Percentiles rank a stretch among this genome's conserved stretches.
Conservation (phyloP, 805 yeast genomes). For the Candida glaebosa region DNA sequence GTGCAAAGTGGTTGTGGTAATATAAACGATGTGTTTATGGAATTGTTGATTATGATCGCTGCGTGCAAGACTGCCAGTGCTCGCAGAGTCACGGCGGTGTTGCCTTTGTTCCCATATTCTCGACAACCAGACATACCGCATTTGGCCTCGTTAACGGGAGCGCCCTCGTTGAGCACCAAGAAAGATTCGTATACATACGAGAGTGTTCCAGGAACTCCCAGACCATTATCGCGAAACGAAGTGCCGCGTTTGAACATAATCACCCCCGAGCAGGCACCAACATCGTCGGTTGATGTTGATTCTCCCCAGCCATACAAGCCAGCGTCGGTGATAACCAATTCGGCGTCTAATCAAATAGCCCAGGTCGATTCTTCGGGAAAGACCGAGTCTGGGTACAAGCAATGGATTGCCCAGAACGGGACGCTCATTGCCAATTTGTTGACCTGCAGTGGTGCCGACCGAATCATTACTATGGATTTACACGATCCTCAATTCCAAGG, state of each 20-base stretch:
- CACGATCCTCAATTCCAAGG: slow-evolving; percentile 99
- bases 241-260: slow-evolving; percentile 9
- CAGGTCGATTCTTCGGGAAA: slow-evolving; percentile 35
- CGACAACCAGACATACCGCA: slow-evolving; percentile 94
- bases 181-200: slow-evolving; percentile 45
- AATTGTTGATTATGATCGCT: slow-evolving; percentile 76
- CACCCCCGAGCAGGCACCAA: not conserved
- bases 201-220: slow-evolving; percentile 52
- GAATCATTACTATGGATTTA: slow-evolving; percentile 94
- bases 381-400: slow-evolving; percentile 70
- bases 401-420: slow-evolving; percentile 96
- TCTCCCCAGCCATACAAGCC: slow-evolving; percentile 14
- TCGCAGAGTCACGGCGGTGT: slow-evolving; percentile 80
- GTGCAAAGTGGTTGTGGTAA: slow-evolving; percentile 84
- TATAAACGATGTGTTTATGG: slow-evolving; percentile 84
- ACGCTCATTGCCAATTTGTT: slow-evolving; percentile 84
- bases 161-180: slow-evolving; percentile 46
- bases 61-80: slow-evolving; percentile 94
- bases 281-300: slow-evolving; percentile 3
- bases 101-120: slow-evolving; percentile 92
- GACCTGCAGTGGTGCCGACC: slow-evolving; percentile 93
- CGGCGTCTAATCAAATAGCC: slow-evolving; percentile 31
- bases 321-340: slow-evolving; percentile 28
- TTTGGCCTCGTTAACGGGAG: slow-evolving; percentile 59
- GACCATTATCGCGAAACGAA: slow-evolving; percentile 29